phyloP scores from a whole-genome alignment of 2,329 filamentous ascomycete species.

The Fusarium sp. region DNA sequence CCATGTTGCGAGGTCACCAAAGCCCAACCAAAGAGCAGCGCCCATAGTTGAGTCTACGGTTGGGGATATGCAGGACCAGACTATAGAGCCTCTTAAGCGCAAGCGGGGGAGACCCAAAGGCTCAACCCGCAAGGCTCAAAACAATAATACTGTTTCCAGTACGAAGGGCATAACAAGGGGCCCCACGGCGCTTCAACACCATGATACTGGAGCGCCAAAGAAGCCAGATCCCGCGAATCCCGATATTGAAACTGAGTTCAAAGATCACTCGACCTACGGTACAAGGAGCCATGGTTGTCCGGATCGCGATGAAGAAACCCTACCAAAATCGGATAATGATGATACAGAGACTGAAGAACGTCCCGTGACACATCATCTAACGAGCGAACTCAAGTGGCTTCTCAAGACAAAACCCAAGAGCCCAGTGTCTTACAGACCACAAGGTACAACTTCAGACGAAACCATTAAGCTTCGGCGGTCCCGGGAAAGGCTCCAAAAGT shows the following conservation, averaged over 20 bases:
- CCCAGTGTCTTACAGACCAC: background rate
- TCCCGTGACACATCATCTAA: background rate
- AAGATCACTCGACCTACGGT: background rate
- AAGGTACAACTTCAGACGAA: background rate
- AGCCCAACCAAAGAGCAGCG: background rate
- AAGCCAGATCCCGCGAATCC: background rate
- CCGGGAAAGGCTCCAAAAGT: background rate
- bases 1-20: background rate
- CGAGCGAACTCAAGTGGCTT: constrained; percentile 30
- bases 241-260: background rate
- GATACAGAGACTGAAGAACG: background rate
- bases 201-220: constrained; percentile 11
- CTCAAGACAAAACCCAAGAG: constrained; percentile 20
- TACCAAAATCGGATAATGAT: background rate
- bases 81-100: constrained; percentile 15
- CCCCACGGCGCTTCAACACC: background rate
- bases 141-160: background rate
- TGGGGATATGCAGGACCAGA: background rate
- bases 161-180: background rate
- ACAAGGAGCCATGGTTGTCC: background rate
- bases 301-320: background rate
- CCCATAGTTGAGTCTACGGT: background rate
- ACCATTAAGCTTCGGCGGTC: background rate
- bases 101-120: constrained; percentile 39
- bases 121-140: background rate